Evolutionary conservation across 345 rosid species (phyloP).

Genomic region (Gossypium herbaceum): DNA sequence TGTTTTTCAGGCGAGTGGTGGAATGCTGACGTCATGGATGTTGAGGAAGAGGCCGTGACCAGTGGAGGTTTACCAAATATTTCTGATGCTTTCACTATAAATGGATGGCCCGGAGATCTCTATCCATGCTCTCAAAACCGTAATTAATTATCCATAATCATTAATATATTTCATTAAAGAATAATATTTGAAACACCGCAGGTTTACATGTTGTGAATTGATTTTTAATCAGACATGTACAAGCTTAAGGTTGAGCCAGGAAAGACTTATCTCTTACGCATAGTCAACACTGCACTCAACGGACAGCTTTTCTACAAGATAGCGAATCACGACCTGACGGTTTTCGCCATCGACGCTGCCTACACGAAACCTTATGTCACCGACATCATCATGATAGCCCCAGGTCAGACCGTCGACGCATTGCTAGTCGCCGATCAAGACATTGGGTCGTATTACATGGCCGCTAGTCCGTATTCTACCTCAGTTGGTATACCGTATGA

Average conservation of each 20-base stretch:
- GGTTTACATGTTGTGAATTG: not conserved
- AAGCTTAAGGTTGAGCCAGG: conserved; percentile 52
- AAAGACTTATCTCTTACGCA: conserved; percentile 65
- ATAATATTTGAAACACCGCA: not conserved
- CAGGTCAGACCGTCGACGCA: conserved; percentile 74
- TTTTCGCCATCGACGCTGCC: conserved; percentile 66
- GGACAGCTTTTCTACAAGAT: conserved; percentile 73
- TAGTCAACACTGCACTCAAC: conserved; percentile 92
- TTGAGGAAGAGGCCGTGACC: not conserved
- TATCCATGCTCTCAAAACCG: conserved; percentile 5
- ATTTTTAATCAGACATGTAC: conserved; percentile 40
- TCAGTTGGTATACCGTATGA: conserved; percentile 27
- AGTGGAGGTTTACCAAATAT: not conserved
- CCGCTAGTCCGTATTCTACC: conserved; percentile 55
- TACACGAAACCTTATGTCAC: conserved; percentile 64
- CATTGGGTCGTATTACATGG: conserved; percentile 71
- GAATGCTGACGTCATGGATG: conserved; percentile 6
- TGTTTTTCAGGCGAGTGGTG: conserved; percentile 5
- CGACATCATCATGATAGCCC: conserved; percentile 53
- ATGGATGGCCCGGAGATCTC: conserved; percentile 6
- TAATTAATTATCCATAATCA: not conserved
- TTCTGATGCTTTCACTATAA: conserved; percentile 3
- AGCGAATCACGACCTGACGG: conserved; percentile 68
- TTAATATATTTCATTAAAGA: not conserved
- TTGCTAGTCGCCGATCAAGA: conserved; percentile 62